Evolutionary conservation across 805 yeast genomes (phyloP).

Genomic region (Ogataea paradorogensis): DNA sequence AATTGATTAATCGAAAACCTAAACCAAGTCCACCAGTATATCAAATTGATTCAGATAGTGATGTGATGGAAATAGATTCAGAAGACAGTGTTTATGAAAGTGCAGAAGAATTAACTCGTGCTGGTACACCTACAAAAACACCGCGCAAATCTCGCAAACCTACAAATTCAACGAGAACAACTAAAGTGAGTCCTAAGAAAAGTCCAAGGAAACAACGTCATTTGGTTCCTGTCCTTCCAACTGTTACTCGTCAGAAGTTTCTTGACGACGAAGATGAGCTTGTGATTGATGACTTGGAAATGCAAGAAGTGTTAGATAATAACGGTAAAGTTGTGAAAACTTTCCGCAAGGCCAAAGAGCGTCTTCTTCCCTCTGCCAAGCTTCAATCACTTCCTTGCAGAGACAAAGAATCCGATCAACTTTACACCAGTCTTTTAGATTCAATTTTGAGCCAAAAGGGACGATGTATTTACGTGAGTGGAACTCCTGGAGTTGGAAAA

Average conservation of each 20-base stretch:
- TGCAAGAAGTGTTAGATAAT: constrained; percentile 10
- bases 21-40: constrained; percentile 1
- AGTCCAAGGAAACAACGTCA: constrained; percentile 1
- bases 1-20: constrained; percentile 6
- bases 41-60: neutral
- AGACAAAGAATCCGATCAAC: constrained; percentile 72
- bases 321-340: constrained; percentile 20
- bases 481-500: constrained; percentile 98
- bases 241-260: constrained; percentile 16
- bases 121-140: neutral
- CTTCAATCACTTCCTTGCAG: constrained; percentile 72
- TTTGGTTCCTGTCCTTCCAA: constrained; percentile 11
- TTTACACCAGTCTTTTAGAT: constrained; percentile 65
- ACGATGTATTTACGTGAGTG: constrained; percentile 85
- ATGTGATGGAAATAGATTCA: neutral
- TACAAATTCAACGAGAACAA: neutral
- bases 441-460: constrained; percentile 73
- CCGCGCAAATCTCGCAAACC: neutral
- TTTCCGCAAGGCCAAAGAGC: constrained; percentile 38
- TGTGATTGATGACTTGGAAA: constrained; percentile 20
- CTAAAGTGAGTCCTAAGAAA: neutral
- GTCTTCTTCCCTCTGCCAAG: constrained; percentile 38
- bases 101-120: constrained; percentile 9
- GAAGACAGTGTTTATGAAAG: constrained; percentile 11
- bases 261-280: constrained; percentile 19